phyloP scores from a whole-genome alignment of 2,329 filamentous ascomycete species.

The Coniochaeta sp. region DNA sequence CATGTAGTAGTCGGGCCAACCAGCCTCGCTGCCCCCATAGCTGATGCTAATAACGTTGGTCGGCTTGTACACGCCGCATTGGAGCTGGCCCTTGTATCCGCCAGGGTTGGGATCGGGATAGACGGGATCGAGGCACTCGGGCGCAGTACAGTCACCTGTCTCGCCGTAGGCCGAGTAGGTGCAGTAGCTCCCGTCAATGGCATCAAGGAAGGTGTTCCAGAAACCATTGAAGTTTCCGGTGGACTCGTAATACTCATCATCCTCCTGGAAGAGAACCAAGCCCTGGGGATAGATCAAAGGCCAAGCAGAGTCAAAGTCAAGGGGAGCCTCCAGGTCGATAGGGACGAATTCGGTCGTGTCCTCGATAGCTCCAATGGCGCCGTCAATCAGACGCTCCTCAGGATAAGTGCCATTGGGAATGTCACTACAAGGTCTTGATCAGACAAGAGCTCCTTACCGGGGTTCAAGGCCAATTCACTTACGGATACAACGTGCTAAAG shows the following conservation, averaged over 20 bases:
- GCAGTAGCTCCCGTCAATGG: conserved; percentile 44
- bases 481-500: conserved; percentile 12
- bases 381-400: conserved; percentile 22
- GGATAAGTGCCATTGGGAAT: conserved; percentile 24
- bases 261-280: conserved; percentile 30
- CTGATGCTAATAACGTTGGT: conserved; percentile 51
- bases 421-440: conserved; percentile 1
- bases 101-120: conserved; percentile 37
- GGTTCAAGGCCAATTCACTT: background rate
- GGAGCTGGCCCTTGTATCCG: conserved; percentile 38
- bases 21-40: conserved; percentile 46
- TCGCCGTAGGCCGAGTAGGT: conserved; percentile 36
- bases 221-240: conserved; percentile 12
- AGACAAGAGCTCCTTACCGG: background rate
- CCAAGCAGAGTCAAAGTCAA: conserved; percentile 28
- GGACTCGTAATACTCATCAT: conserved; percentile 31
- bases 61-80: conserved; percentile 31
- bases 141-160: conserved; percentile 30
- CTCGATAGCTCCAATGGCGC: conserved; percentile 15
- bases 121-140: conserved; percentile 33
- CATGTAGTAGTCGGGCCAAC: conserved; percentile 46
- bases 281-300: conserved; percentile 33
- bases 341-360: conserved; percentile 8
- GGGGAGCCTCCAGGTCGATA: conserved; percentile 24
- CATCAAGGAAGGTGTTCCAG: conserved; percentile 34